Evolutionary conservation across 169 alveolate genomes (phyloP), one percentile per base, ranked within the genome.

Genomic region (Plasmodium malariae): DNA sequence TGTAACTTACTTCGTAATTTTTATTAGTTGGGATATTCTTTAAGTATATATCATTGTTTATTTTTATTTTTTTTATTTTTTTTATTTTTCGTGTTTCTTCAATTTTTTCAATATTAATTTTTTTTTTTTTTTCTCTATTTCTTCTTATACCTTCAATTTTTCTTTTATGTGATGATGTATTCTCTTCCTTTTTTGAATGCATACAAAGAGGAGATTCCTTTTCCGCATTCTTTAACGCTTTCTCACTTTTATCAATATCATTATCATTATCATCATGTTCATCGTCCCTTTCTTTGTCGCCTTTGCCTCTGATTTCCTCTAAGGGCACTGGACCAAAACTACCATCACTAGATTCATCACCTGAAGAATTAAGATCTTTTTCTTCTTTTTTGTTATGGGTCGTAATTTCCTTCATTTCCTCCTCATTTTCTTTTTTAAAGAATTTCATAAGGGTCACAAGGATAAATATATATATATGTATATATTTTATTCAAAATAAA

Each of bases 1-100:
- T 96, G 86, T 91, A 96, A 68, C 98, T 96, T 74, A 93, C 95
- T 89, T 96, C 97, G 87, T 97, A 97, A 40, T 93, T 80, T 28
- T 89, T 94, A 21, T 95, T 94, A 24, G 76, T 87, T n/a, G 98
- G 98, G 26, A 97, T 80, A 59, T 96, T 92, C 48, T 72, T 92
- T 59, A 95, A 91, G 72, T 94, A 94, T 60, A 93, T 69, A 57
- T 93, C 92, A 80, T 96, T 96, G 73, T 94, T 65, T 67, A 83
- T 62, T 85, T 80, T 65, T 26, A 68, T 51, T 71, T 69, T 86
- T 49, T 71, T 62, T 30, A 43, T 17, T 32, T 28, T 51, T 67
- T 49, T 78, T 30, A 43, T 17, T 32, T 28, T 51, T 67, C 34
- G 69, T 17, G n/a, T 43, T n/a, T n/a, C 40, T 51, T 26, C 11